A percentile compares a stretch with the other conserved stretches of the same genome.
These are phyloP conservation scores for Penstemon davidsonii DNA, from an alignment of 257 asterid genomes.

Conservation along the genomic window DNA sequence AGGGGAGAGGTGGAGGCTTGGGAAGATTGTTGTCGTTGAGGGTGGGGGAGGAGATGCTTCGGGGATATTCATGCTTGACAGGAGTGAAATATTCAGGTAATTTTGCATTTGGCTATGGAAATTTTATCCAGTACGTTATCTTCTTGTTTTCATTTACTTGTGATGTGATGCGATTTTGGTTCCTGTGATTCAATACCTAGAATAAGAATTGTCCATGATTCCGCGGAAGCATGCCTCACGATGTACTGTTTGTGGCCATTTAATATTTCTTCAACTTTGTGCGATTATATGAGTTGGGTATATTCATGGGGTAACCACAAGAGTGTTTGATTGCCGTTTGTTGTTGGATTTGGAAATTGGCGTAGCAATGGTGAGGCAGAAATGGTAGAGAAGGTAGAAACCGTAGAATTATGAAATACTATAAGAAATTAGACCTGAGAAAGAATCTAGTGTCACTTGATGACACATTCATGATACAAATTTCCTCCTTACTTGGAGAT, in stretches of 20 bases:
- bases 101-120: not conserved
- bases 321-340: too few species aligned
- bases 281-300: not conserved
- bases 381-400: too few species aligned
- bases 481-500: too few species aligned
- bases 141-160: not conserved
- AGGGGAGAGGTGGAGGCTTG: slow-evolving; percentile 77
- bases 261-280: not conserved
- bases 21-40: slow-evolving; percentile 74
- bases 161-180: not conserved
- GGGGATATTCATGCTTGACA: slow-evolving; percentile 77
- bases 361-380: too few species aligned
- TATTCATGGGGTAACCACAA: too few species aligned
- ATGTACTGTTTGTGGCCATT: too few species aligned
- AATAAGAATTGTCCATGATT: too few species aligned
- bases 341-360: too few species aligned
- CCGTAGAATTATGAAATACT: too few species aligned
- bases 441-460: too few species aligned
- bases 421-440: too few species aligned
- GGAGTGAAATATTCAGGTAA: slow-evolving; percentile 72
- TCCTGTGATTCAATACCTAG: not conserved
- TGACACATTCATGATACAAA: too few species aligned
- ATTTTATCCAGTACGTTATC: not conserved
- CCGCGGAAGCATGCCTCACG: not conserved
- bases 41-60: slow-evolving; percentile 45